Base-by-base conservation (phyloP, 2,329 filamentous ascomycete species). In the Talaromyces sp. region DNA sequence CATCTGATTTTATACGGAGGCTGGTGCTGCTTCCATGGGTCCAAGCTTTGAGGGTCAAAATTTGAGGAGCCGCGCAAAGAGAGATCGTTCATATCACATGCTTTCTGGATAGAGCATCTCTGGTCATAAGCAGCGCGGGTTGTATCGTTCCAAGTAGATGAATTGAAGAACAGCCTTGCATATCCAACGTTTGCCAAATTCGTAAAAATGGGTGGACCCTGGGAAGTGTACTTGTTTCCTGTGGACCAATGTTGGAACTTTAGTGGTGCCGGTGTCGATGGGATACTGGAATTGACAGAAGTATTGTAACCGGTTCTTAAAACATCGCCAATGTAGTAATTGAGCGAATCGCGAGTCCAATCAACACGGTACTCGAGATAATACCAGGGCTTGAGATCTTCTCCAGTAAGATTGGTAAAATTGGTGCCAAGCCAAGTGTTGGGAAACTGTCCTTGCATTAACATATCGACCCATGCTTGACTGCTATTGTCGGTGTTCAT, bases 101-200 rank as follows among this genome's bases (percentile, higher is more conserved):
- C 75, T 41, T 72, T 69, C 3, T 67, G 57, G 13, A 72, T 31
- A 19, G 69, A 64, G 61, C 78, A 80, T 37, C 71, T 70, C 3
- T 67, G 61, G 27, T 72, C 69, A 61, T 77, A 79, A 11, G 52
- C 66, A 31, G 61, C 39, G 35, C 68, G 70, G 6, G 69, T 67
- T 13, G 73, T 68, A 19, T 73, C 62, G 9, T 73, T 80, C 71
- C 75, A 79, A 8, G 75, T 68, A 1, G 81, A 82, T 0, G 80
- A 81, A 67, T 84, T 84, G 75, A 84, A 84, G 69, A 84, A 84
- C 33, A 80, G 72, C n/a, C 81, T 77, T 10, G 80, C 75, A 79
- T 80, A 84, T 8, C 74, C 79, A 37, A 84, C 69, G 27, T 79
- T 78, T 5, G 81, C 82, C 22, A 73, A 69, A 2, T 79, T 77